Base-by-base conservation (phyloP, 805 yeast genomes). In the Ogataea siamensis region DNA sequence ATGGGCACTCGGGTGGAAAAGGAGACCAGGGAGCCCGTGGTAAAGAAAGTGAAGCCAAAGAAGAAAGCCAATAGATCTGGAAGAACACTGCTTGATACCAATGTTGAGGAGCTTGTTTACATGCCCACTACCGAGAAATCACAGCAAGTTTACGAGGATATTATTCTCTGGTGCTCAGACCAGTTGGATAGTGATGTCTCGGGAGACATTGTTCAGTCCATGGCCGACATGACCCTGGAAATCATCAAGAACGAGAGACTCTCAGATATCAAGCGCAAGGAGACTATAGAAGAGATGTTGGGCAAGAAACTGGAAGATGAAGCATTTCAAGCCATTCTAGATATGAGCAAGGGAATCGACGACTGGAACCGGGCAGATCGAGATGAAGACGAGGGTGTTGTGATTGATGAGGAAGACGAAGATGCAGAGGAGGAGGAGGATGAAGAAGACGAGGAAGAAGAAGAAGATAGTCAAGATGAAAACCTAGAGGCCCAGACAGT, bases 161-260 rank as follows among this genome's bases (percentile, higher is more conserved):
- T 87, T n/a, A 61, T 83, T 43, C 58, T 73, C 0, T 77, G 85
- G 78, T 74, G 84, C 4, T 68, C 73, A 5, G 57, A 63, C 2
- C 64, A 68, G 12, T 60, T 84, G 26, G 83, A 81, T 9, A 69
- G 68, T 33, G 97, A 88, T 56, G 75, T 85, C n/a, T 76, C 89
- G 7, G 87, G 83, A 39, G 85, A 78, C 28, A 74, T 79, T 2
- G 70, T 87, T 2, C 56, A 78, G 14, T 81, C 93, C 3, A 85
- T 88, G 4, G 76, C 87, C 2, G 93, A 85, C 55, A 65, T 80
- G 3, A 54, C 80, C 0, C 50, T 86, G 26, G 82, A 74, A 45
- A 60, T 72, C 1, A 50, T 83, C 42, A 78, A 74, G 49, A 66
- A 68, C 34, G 78, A 69, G 2, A 64, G 59, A 1, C 40, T 60